Evolutionary conservation across 352 stramenopile species (phyloP).

Genomic region (Phytophthora vignae): DNA sequence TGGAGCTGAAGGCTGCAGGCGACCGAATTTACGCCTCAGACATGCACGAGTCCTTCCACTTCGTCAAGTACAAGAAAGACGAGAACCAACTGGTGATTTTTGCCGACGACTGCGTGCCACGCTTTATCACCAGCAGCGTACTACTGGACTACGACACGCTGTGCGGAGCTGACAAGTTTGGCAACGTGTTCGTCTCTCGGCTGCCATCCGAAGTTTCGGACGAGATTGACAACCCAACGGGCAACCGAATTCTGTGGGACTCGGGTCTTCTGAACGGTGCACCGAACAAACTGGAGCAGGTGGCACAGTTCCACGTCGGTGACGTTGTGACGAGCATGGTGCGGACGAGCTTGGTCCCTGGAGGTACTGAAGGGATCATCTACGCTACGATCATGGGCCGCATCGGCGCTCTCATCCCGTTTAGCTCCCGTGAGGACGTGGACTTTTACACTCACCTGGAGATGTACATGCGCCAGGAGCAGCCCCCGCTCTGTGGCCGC

Average conservation of each 20-base stretch:
- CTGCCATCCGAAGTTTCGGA: slow-evolving; percentile 94
- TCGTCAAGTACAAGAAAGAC: slow-evolving; percentile 97
- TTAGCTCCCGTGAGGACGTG: slow-evolving; percentile 96
- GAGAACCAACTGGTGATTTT: slow-evolving; percentile 98
- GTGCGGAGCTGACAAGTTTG: slow-evolving; percentile 98
- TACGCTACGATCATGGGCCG: slow-evolving; percentile 97
- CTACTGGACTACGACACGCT: slow-evolving; percentile 99
- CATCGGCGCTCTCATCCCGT: slow-evolving; percentile 97
- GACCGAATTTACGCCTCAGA: slow-evolving; percentile 97
- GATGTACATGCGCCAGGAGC: slow-evolving; percentile 94
- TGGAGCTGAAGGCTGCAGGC: slow-evolving; percentile 93
- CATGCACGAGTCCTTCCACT: slow-evolving; percentile 96
- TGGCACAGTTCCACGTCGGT: slow-evolving; percentile 97
- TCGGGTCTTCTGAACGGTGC: slow-evolving; percentile 91
- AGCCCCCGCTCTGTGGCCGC: slow-evolving; percentile 93
- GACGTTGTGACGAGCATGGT: slow-evolving; percentile 98
- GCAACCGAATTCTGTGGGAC: slow-evolving; percentile 98
- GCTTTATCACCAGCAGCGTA: slow-evolving; percentile 86
- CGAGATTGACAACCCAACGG: slow-evolving; percentile 96
- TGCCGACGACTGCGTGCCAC: slow-evolving; percentile 94
- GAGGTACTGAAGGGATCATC: slow-evolving; percentile 96
- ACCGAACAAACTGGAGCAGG: slow-evolving; percentile 97
- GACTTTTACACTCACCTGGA: slow-evolving; percentile 99
- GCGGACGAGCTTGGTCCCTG: slow-evolving; percentile 95
- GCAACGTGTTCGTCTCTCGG: slow-evolving; percentile 97